A percentile compares a stretch with the other conserved stretches of the same genome.
These are phyloP conservation scores for Sporothrix luriei DNA, from an alignment of 2,329 filamentous ascomycete genomes.

Conservation along the genomic window DNA sequence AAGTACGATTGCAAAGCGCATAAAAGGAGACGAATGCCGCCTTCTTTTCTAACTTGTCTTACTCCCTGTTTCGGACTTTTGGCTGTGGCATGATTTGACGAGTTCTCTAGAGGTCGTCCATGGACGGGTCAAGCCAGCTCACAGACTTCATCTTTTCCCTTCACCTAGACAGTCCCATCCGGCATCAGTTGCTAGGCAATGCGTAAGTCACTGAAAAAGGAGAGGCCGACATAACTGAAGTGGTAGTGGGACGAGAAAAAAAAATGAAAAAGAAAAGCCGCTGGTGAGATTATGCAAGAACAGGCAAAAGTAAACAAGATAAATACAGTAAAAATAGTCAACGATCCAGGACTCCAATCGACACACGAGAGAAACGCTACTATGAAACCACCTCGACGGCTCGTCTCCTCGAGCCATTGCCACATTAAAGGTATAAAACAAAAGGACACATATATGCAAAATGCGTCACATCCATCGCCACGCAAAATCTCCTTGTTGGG, in stretches of 20 bases:
- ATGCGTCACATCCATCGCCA: neutral
- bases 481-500: neutral
- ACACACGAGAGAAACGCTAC: neutral
- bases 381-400: neutral
- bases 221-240: no score
- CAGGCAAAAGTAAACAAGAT: no score
- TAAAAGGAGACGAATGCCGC: neutral
- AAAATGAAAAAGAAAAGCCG: no score
- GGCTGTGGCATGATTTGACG: no score
- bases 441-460: neutral
- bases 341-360: neutral
- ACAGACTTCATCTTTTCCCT: no score
- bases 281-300: no score
- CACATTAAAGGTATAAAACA: slow-evolving; percentile 18
- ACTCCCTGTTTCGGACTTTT: neutral
- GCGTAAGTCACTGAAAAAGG: no score
- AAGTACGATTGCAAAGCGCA: neutral
- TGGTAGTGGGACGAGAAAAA: no score
- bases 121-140: neutral
- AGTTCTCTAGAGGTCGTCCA: neutral
- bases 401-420: neutral
- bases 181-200: no score
- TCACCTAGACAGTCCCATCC: no score
- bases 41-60: no score
- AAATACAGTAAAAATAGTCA: no score